Evolutionary conservation across 2,329 filamentous ascomycete genomes (phyloP).

Genomic region (Fusarium siculi): DNA sequence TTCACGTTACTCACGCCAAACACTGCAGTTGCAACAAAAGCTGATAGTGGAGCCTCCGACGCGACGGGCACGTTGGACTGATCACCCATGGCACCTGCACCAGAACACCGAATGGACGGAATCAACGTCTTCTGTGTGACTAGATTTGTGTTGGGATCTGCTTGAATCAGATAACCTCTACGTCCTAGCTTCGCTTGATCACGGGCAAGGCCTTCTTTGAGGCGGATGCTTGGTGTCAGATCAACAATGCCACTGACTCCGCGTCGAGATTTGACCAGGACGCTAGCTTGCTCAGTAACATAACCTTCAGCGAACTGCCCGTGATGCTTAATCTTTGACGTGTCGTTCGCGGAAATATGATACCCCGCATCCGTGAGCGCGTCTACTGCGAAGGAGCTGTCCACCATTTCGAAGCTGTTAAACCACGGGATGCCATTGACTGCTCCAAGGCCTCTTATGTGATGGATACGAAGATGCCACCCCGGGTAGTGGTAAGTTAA

Average conservation of each 20-base stretch:
- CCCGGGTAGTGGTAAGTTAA: constrained; percentile 46
- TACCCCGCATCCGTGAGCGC: background rate
- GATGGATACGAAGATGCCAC: constrained; percentile 47
- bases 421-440: background rate
- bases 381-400: constrained; percentile 13
- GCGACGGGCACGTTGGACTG: background rate
- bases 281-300: background rate
- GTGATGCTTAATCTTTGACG: background rate
- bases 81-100: accelerated
- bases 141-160: constrained; percentile 31
- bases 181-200: background rate
- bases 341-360: background rate
- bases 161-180: background rate
- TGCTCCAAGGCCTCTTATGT: background rate
- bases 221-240: background rate
- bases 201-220: background rate
- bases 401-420: constrained; percentile 16
- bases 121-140: constrained; percentile 23
- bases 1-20: background rate
- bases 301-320: background rate
- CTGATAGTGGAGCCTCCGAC: background rate
- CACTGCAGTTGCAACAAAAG: background rate
- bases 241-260: constrained; percentile 22
- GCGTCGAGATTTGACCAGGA: constrained; percentile 4
- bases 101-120: background rate